Evolutionary conservation across 2,329 filamentous ascomycete genomes (phyloP).

Genomic region (Coccinonectria pachysandricola): DNA sequence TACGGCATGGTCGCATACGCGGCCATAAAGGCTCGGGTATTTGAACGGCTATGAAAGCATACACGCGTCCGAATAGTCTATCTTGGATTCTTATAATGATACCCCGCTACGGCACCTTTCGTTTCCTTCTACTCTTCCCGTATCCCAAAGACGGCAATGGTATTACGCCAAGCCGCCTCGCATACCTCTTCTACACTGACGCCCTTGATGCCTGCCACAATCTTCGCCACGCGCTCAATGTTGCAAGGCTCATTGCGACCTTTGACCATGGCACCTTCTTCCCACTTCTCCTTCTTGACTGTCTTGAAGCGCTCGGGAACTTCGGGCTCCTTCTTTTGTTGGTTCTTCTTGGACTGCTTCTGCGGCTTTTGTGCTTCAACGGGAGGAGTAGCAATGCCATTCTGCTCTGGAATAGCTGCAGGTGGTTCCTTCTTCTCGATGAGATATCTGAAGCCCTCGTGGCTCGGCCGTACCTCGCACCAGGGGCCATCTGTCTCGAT

Average conservation of each 20-base stretch:
- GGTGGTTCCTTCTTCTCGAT: constrained; percentile 29
- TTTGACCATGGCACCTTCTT: constrained; percentile 80
- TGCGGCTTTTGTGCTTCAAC: constrained; percentile 19
- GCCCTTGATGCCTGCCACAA: constrained; percentile 78
- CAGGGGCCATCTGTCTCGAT: constrained; percentile 96
- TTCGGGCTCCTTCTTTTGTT: constrained; percentile 52
- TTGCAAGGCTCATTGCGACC: constrained; percentile 86
- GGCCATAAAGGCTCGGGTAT: constrained; percentile 47
- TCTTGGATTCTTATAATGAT: constrained; percentile 21
- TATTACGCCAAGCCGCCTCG: constrained; percentile 79
- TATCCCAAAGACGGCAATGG: constrained; percentile 62
- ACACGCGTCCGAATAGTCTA: constrained; percentile 11
- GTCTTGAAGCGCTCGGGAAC: constrained; percentile 65
- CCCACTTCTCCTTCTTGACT: constrained; percentile 95
- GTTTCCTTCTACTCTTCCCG: constrained; percentile 10
- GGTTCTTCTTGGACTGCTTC: constrained; percentile 36
- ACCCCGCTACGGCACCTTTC: constrained; percentile 15
- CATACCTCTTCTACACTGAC: constrained; percentile 71
- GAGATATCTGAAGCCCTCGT: constrained; percentile 70
- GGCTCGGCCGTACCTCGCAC: constrained; percentile 86
- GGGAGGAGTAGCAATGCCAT: constrained; percentile 10
- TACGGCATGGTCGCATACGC: constrained; percentile 55
- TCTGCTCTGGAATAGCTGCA: constrained; percentile 13
- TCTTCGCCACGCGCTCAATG: constrained; percentile 78
- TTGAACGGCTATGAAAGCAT: constrained; percentile 19